Conservation (phyloP, 306 rosid species). For the Fragaria nilgerrensis region DNA sequence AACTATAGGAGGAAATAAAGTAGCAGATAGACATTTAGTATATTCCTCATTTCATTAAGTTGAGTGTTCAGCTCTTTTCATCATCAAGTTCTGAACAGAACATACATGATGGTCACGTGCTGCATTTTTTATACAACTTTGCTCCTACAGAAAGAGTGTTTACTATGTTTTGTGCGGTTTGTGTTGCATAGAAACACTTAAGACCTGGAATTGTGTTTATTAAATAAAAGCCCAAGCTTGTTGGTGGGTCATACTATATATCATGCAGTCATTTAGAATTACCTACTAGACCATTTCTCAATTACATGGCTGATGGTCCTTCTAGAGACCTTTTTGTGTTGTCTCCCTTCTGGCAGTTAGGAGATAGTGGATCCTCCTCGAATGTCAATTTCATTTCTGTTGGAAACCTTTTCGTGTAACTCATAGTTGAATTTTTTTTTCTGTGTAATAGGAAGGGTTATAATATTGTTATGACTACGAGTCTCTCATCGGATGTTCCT, state of each 20-base stretch:
- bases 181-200: background rate
- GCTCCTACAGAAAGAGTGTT: background rate
- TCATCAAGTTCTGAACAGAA: background rate
- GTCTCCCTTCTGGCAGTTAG: background rate
- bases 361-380: background rate
- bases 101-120: background rate
- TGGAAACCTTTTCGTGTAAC: slow-evolving; percentile 14
- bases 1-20: background rate
- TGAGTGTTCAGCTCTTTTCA: background rate
- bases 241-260: background rate
- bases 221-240: background rate
- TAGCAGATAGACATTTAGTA: background rate
- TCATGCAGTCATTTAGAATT: background rate
- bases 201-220: background rate
- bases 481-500: slow-evolving; percentile 98
- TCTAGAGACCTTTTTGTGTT: background rate
- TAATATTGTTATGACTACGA: slow-evolving; percentile 84
- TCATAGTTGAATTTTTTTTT: slow-evolving; percentile 24
- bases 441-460: slow-evolving; percentile 67
- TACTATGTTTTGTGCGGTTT: background rate
- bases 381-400: background rate
- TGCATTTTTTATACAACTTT: background rate
- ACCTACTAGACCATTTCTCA: background rate
- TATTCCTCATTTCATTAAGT: background rate
- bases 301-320: background rate